Conservation (phyloP, 148 eudicot species). For the Vaccinium vitisidaea region DNA sequence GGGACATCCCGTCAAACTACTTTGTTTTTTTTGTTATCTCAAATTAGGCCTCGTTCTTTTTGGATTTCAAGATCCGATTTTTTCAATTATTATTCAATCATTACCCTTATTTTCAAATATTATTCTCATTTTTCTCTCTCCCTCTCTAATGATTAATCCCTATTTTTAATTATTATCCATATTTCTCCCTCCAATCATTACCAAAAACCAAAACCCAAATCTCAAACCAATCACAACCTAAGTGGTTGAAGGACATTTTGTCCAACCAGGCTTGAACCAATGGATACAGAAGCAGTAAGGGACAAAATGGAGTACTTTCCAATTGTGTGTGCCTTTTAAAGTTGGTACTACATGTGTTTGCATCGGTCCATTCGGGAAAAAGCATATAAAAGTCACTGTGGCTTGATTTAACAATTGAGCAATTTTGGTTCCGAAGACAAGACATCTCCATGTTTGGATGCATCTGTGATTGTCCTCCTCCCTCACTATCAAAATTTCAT, state of each 20-base stretch:
- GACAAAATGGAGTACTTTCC: not conserved
- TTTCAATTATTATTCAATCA: no score
- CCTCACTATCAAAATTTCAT: not conserved
- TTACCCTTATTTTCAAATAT: no score
- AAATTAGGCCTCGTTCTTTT: not conserved
- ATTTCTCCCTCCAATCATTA: no score
- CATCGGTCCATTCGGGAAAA: not conserved
- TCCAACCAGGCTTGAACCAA: not conserved
- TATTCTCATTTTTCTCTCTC: no score
- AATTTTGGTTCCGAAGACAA: not conserved
- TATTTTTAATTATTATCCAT: no score
- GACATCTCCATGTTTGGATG: constrained; percentile 13
- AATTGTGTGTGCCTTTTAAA: not conserved
- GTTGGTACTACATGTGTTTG: not conserved
- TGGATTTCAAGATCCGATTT: no score
- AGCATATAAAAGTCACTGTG: not conserved
- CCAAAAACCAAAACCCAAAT: no score
- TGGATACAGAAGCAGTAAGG: not conserved
- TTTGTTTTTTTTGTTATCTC: not conserved
- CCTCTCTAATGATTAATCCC: no score
- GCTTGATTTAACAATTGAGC: constrained; percentile 5
- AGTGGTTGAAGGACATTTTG: not conserved
- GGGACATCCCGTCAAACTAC: no score
- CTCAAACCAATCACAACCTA: no score
- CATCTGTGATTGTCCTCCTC: not conserved